Base-by-base conservation (phyloP, 2,329 filamentous ascomycete species). In the Didymella arachidicola region DNA sequence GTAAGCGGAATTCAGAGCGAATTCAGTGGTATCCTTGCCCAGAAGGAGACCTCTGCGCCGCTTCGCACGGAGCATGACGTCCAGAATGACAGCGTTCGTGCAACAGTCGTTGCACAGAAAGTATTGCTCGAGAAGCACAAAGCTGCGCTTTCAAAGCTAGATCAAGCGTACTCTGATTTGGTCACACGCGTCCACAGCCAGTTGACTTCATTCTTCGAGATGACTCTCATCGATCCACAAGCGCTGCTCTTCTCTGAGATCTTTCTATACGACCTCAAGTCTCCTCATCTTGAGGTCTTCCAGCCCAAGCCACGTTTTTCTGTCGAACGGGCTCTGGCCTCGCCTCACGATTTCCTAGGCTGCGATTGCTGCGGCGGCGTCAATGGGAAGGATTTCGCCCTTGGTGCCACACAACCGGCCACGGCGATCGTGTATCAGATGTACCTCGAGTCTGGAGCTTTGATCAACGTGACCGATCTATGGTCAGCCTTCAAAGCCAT, bases 391-490 rank as follows among this genome's bases (percentile, higher is more conserved):
- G 71, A 73, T 51, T 69, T 72, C 14, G 76, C 83, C 0, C 77
- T 89, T 10, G 81, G 83, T 39, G 79, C 86, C 2, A 88, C 85
- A 1, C 80, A 92, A 53, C 91, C 91, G 4, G 82, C 88, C 1
- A 89, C 89, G 5, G 85, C 90, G 1, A 86, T 94, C 30, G 70
- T 95, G 26, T 95, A 94, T 71, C 89, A 91, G 67, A 79, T 95
- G 47, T 94, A 93, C 73, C 81, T 90, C 14, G 91, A 96, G 73
- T 89, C 90, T 0, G 90, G 91, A 0, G 84, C 84, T 8, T 79
- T 94, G 58, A 88, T 95, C 75, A 95, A 95, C 67, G 87, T 90
- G 47, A 89, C 86, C 30, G 92, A 96, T 78, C 74, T 95, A 45
- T 93, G 90, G 90, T 84, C 86, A 12, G 90, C 92, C 3, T 96